Conservation (phyloP, 441 rosid species). For the Omphalea diandra region DNA sequence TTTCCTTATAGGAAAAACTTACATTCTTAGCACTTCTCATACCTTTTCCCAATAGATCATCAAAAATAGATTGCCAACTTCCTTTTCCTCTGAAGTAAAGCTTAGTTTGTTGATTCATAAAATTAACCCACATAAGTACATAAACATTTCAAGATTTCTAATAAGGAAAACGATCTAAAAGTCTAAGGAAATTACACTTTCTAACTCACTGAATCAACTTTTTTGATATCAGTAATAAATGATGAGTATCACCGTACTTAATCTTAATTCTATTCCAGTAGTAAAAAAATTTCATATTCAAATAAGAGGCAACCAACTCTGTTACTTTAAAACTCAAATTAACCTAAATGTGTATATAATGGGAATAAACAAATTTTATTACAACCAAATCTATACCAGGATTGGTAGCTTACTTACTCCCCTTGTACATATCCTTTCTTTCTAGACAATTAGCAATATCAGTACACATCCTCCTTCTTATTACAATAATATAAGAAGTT, state of each 20-base stretch:
- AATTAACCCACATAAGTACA: conserved; percentile 1
- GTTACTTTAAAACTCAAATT: not conserved
- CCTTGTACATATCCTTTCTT: conserved; percentile 50
- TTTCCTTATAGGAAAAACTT: not conserved
- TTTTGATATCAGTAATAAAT: conserved; percentile 81
- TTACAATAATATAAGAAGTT: not conserved
- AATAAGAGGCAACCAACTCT: not conserved
- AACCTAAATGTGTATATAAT: not conserved
- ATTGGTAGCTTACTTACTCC: conserved; percentile 44
- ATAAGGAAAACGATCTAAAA: not conserved
- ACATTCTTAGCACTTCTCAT: conserved; percentile 82
- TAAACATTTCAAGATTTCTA: not conserved
- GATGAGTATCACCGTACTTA: conserved; percentile 95
- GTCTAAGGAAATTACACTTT: no score
- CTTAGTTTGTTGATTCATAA: conserved; percentile 59
- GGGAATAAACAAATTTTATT: not conserved
- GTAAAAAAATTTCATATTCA: conserved; percentile 60
- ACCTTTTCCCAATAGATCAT: conserved; percentile 77
- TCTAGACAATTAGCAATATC: conserved; percentile 40
- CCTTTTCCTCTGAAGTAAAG: conserved; percentile 93
- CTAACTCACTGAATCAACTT: conserved; percentile 66
- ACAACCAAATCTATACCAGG: conserved; percentile 54
- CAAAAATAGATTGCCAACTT: conserved; percentile 72
- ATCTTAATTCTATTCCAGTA: conserved; percentile 92
- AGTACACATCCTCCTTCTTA: conserved; percentile 92